A percentile compares a stretch with the other conserved stretches of the same genome.
Conservation (phyloP, 2,329 filamentous ascomycete genomes). For the Cytospora leucostoma region DNA sequence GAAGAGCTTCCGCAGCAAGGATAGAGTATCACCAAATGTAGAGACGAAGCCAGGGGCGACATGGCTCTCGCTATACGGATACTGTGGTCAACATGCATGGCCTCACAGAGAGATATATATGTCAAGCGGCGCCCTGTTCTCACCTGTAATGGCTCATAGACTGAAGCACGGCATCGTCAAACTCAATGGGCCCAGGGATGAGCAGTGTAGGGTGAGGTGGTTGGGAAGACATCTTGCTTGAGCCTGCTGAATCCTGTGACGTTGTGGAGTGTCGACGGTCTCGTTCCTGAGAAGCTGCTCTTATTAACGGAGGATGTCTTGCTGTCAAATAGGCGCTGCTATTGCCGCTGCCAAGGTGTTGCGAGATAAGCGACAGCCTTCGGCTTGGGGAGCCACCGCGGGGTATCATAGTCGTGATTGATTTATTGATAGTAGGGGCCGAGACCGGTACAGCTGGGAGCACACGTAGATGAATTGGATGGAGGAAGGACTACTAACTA, state of each 20-base stretch:
- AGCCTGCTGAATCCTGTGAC: slow-evolving; percentile 28
- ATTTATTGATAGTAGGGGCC: slow-evolving; percentile 16
- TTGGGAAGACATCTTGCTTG: slow-evolving; percentile 60
- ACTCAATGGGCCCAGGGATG: slow-evolving; percentile 97
- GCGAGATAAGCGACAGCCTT: slow-evolving; percentile 41
- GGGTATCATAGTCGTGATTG: slow-evolving; percentile 31
- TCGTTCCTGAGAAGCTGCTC: slow-evolving; percentile 33
- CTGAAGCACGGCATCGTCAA: slow-evolving; percentile 93
- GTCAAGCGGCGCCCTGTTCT: slow-evolving; percentile 30
- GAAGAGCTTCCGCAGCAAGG: slow-evolving; percentile 89
- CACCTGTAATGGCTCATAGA: slow-evolving; percentile 95
- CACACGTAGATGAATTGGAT: neutral
- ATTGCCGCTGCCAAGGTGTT: slow-evolving; percentile 37
- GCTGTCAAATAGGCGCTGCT: slow-evolving; percentile 9
- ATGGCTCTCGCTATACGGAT: slow-evolving; percentile 76
- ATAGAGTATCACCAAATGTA: slow-evolving; percentile 85
- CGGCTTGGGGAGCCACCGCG: slow-evolving; percentile 34
- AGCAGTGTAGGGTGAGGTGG: slow-evolving; percentile 72
- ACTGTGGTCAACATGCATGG: slow-evolving; percentile 2
- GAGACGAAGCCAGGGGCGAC: slow-evolving; percentile 87
- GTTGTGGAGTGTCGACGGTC: slow-evolving; percentile 34
- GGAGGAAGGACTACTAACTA: neutral
- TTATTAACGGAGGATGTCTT: slow-evolving; percentile 34
- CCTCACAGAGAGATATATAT: neutral
- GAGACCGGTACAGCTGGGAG: slow-evolving; percentile 27